These are phyloP conservation scores for Coemansia sp. DNA, from an alignment of 192 early-diverging fungal genomes.

Conservation along the genomic window DNA sequence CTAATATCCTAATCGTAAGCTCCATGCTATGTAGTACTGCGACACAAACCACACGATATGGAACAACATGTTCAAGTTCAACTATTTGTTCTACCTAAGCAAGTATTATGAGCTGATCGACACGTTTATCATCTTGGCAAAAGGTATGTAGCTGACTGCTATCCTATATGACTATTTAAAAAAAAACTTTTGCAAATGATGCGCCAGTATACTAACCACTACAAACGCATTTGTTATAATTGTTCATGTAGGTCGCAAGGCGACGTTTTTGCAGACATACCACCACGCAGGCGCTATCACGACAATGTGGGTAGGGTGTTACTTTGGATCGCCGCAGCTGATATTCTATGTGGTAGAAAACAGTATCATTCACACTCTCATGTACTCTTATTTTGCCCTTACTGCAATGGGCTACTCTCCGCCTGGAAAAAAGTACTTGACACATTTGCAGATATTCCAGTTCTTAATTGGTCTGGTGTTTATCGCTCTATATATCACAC, in stretches of 20 bases:
- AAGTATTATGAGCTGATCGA: conserved; percentile 91
- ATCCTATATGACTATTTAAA: background rate
- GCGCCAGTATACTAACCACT: background rate
- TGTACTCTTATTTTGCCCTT: conserved; percentile 84
- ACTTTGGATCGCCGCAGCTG: conserved; percentile 76
- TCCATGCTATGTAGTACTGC: conserved; percentile 55
- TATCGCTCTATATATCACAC: conserved; percentile 69
- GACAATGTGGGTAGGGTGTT: conserved; percentile 88
- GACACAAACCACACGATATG: conserved; percentile 71
- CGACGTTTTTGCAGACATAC: conserved; percentile 84
- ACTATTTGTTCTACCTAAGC: conserved; percentile 87
- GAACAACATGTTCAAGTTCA: conserved; percentile 80
- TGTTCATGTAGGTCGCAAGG: conserved; percentile 59
- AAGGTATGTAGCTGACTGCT: conserved; percentile 43
- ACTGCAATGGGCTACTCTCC: conserved; percentile 76
- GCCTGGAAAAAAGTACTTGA: conserved; percentile 83
- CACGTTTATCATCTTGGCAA: conserved; percentile 83
- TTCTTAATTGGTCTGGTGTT: conserved; percentile 76
- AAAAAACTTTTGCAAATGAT: background rate
- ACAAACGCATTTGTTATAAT: background rate
- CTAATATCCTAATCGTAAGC: background rate
- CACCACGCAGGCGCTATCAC: conserved; percentile 90
- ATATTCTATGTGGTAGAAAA: conserved; percentile 82
- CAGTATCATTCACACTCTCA: conserved; percentile 87
- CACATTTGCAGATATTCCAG: conserved; percentile 84